Percentiles rank a stretch among this genome's conserved stretches.
These are phyloP conservation scores for Kodamaea laetipori DNA, from an alignment of 805 yeast genomes.

Conservation along the genomic window DNA sequence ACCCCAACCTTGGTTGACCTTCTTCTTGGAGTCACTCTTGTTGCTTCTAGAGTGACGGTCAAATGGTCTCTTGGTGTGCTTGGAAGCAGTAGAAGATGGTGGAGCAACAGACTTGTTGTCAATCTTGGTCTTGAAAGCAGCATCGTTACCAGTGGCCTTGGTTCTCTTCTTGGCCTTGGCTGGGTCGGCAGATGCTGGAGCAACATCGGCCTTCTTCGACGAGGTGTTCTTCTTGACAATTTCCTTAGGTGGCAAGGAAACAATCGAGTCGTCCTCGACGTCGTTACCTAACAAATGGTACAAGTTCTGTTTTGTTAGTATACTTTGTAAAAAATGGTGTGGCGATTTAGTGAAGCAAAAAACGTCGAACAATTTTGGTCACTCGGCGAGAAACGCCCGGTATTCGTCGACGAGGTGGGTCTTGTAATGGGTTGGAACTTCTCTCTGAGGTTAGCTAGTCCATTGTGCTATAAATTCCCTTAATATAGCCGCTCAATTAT, in stretches of 20 bases:
- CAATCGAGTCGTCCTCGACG: slow-evolving; percentile 74
- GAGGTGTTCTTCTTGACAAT: slow-evolving; percentile 80
- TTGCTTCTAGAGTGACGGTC: slow-evolving; percentile 90
- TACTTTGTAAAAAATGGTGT: background rate
- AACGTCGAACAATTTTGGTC: background rate
- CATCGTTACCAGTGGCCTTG: slow-evolving; percentile 82
- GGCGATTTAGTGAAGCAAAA: background rate
- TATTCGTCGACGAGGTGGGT: background rate
- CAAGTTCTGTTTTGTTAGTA: slow-evolving; percentile 56
- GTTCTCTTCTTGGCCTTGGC: slow-evolving; percentile 72
- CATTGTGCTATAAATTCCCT: too few species aligned
- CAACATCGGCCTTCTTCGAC: slow-evolving; percentile 81
- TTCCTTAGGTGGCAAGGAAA: slow-evolving; percentile 64
- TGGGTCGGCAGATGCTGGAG: slow-evolving; percentile 82
- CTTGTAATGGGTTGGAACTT: too few species aligned
- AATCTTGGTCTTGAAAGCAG: slow-evolving; percentile 64
- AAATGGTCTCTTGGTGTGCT: slow-evolving; percentile 56
- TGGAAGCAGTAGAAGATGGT: slow-evolving; percentile 53
- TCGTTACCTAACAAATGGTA: slow-evolving; percentile 85
- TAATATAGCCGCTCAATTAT: too few species aligned
- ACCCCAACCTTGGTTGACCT: slow-evolving; percentile 87
- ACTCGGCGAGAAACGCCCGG: background rate
- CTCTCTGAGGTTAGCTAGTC: too few species aligned
- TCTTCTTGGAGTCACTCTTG: slow-evolving; percentile 83
- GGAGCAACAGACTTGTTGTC: slow-evolving; percentile 72